phyloP scores from a whole-genome alignment of 31 red algal species.

The Porphyra umbilicalis region DNA sequence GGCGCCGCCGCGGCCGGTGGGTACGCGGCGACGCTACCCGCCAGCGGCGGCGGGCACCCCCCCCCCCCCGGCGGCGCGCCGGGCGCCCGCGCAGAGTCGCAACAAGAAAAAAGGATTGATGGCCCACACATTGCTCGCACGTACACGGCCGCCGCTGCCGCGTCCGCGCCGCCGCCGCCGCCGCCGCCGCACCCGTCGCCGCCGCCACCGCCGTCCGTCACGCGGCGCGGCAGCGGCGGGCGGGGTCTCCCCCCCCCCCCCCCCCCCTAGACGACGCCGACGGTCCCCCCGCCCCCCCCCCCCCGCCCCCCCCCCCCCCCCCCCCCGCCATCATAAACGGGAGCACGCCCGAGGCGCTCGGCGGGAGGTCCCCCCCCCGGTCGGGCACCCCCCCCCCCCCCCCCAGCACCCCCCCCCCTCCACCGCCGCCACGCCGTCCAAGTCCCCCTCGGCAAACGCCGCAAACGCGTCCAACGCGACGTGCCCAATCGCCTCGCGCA shows the following conservation, averaged over 20 bases:
- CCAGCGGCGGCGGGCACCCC: too few species aligned
- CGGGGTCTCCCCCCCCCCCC: not conserved
- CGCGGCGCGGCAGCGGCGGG: too few species aligned
- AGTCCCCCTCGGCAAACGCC: conserved; percentile 10
- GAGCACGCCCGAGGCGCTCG: not conserved
- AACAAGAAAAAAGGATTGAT: not conserved
- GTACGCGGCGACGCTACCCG: too few species aligned
- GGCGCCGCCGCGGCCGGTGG: too few species aligned
- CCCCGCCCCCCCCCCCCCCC: not conserved
- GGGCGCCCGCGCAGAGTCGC: too few species aligned
- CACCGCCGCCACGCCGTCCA: not conserved
- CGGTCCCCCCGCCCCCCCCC: not conserved
- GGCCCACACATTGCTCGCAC: too few species aligned
- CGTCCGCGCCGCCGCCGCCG: too few species aligned
- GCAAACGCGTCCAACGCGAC: conserved; percentile 18
- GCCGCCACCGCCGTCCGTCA: too few species aligned
- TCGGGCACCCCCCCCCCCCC: not conserved
- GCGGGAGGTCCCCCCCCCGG: not conserved
- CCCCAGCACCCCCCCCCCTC: not conserved
- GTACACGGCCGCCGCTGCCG: too few species aligned
- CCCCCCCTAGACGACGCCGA: not conserved
- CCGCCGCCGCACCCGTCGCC: too few species aligned
- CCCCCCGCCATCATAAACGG: not conserved
- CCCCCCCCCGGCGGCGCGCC: too few species aligned
- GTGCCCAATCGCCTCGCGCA: conserved; percentile 29